A percentile compares a stretch with the other conserved stretches of the same genome.
Conservation (phyloP, 2,329 filamentous ascomycete genomes). For the Colletotrichum sp. region DNA sequence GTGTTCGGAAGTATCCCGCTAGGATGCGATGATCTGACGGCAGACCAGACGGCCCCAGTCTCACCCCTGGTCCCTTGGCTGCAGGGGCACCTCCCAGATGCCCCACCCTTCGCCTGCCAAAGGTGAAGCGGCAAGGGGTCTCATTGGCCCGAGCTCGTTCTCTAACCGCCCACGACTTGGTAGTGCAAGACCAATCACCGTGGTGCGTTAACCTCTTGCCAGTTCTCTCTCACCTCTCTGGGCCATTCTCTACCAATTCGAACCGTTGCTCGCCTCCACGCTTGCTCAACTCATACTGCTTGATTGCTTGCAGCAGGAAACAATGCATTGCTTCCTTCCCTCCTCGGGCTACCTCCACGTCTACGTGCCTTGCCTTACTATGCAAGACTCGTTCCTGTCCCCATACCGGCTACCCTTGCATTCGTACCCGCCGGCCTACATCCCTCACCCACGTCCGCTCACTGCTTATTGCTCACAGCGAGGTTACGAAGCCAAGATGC, state of each 20-base stretch:
- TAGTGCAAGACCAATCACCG: constrained; percentile 30
- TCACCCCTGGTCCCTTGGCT: constrained; percentile 16
- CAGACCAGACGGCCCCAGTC: constrained; percentile 17
- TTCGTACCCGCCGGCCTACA: constrained; percentile 16
- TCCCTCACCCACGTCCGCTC: constrained; percentile 9
- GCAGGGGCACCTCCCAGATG: neutral
- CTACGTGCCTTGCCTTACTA: neutral
- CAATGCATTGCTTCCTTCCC: neutral
- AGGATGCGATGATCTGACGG: constrained; percentile 17
- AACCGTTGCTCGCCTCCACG: neutral
- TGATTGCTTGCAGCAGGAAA: constrained; percentile 12
- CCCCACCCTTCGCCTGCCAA: constrained; percentile 19
- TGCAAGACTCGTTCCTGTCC: neutral
- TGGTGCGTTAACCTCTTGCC: constrained; percentile 13
- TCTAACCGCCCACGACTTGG: constrained; percentile 43
- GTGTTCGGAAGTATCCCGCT: neutral
- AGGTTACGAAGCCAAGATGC: neutral
- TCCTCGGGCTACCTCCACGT: neutral
- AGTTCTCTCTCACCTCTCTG: neutral
- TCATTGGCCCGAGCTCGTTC: constrained; percentile 36
- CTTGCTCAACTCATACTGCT: neutral
- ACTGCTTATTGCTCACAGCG: neutral
- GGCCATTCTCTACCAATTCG: neutral
- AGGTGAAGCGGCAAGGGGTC: constrained; percentile 27
- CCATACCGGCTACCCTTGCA: neutral